Conservation (phyloP, 257 asterid genomes). For the Nicotiana benthamiana region DNA sequence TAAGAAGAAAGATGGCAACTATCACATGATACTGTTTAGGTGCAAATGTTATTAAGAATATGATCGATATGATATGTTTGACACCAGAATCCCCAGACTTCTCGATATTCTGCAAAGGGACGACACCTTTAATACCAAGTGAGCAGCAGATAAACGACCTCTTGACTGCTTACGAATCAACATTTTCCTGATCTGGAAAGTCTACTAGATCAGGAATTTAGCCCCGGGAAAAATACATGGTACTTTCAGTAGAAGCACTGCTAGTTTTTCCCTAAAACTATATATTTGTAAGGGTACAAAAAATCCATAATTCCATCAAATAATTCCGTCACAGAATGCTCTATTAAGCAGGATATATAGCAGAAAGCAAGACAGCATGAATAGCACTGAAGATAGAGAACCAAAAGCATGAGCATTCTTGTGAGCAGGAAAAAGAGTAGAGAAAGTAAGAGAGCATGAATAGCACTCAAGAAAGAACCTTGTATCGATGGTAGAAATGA, state of each 20-base stretch:
- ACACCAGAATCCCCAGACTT: background rate
- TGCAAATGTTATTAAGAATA: background rate
- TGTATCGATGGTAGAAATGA: slow-evolving; percentile 95
- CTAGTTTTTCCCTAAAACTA: background rate
- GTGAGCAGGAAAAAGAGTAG: background rate
- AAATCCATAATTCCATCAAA: background rate
- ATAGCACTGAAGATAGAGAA: background rate
- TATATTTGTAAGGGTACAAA: background rate
- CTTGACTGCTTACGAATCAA: background rate
- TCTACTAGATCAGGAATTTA: background rate
- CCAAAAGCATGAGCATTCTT: background rate
- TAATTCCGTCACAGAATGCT: background rate
- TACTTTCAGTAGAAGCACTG: background rate
- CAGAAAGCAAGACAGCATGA: no score
- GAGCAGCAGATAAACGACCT: background rate
- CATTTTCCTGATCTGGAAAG: background rate
- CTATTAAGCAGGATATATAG: no score
- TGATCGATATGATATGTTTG: background rate
- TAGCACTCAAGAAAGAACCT: slow-evolving; percentile 36
- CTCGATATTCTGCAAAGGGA: background rate
- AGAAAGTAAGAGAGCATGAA: background rate
- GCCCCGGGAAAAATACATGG: background rate
- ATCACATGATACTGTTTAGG: background rate
- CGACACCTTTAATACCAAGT: background rate
- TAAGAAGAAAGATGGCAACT: background rate